phyloP scores from a whole-genome alignment of 1,284 basidiomycete genomes.

The Grifola frondosa region DNA sequence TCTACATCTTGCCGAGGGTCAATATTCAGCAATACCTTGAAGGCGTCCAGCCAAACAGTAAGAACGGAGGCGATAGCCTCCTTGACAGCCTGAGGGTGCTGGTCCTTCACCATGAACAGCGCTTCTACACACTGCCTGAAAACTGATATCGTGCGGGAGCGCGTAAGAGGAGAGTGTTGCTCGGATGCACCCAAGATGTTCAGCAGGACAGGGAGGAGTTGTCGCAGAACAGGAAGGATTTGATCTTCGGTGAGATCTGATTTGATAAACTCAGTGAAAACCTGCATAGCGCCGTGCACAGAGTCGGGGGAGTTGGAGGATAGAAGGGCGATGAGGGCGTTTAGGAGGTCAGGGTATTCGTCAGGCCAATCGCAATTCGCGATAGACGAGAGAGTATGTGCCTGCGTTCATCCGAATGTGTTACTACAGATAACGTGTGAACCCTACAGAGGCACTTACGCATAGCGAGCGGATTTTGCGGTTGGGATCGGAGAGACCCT shows the following conservation, averaged over 20 bases:
- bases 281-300: slow-evolving; percentile 94
- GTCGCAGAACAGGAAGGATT: slow-evolving; percentile 81
- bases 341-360: slow-evolving; percentile 84
- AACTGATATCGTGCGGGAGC: slow-evolving; percentile 83
- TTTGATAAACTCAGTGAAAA: slow-evolving; percentile 89
- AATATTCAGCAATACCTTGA: slow-evolving; percentile 72
- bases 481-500: slow-evolving; percentile 79
- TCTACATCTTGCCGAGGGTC: slow-evolving; percentile 64
- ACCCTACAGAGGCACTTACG: slow-evolving; percentile 45
- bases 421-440: neutral
- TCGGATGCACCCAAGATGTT: slow-evolving; percentile 75
- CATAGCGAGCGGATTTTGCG: slow-evolving; percentile 83
- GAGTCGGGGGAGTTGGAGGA: slow-evolving; percentile 69
- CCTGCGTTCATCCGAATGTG: slow-evolving; percentile 44
- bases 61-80: slow-evolving; percentile 80
- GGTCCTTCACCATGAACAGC: slow-evolving; percentile 92
- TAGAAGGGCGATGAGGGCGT: slow-evolving; percentile 70
- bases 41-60: slow-evolving; percentile 87
- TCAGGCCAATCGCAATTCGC: slow-evolving; percentile 93
- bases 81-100: slow-evolving; percentile 84
- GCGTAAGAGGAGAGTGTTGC: slow-evolving; percentile 75
- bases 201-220: slow-evolving; percentile 84
- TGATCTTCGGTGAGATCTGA: slow-evolving; percentile 91
- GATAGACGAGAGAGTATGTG: slow-evolving; percentile 80
- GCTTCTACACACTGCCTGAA: slow-evolving; percentile 90